Percentiles rank a stretch among this genome's conserved stretches.
These are phyloP conservation scores for Volvariella volvacea DNA, from an alignment of 1,284 basidiomycete species.

Conservation along the genomic window DNA sequence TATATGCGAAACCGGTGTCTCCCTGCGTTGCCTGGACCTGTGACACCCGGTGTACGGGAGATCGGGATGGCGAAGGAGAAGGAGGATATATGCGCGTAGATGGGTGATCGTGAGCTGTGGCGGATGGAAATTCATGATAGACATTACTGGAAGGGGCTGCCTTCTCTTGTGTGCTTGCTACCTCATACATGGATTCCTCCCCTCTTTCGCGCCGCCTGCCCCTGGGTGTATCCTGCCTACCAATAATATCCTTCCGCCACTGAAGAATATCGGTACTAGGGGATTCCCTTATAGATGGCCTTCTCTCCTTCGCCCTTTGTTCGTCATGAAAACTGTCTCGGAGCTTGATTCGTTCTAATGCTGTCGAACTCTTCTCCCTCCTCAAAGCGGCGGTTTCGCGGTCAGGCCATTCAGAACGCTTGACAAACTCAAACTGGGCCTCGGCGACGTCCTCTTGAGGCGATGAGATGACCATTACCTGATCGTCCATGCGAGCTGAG, in stretches of 20 bases:
- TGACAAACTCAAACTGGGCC: constrained; percentile 71
- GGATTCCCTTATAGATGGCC: constrained; percentile 28
- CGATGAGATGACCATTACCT: constrained; percentile 10
- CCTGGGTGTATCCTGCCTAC: constrained; percentile 37
- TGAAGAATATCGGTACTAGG: constrained; percentile 36
- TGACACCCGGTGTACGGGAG: constrained; percentile 23
- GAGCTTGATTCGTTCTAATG: constrained; percentile 46
- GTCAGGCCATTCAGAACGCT: constrained; percentile 76
- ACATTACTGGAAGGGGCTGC: constrained; percentile 1
- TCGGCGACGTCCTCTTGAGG: constrained; percentile 49
- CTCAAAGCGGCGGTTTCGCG: constrained; percentile 61
- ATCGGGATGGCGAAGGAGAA: constrained; percentile 45
- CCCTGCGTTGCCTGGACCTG: neutral
- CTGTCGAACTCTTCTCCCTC: constrained; percentile 57
- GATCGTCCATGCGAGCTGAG: constrained; percentile 14
- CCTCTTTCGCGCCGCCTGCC: constrained; percentile 53
- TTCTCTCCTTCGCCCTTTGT: constrained; percentile 25
- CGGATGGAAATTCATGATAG: constrained; percentile 24
- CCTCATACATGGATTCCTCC: constrained; percentile 13
- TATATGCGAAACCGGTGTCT: neutral
- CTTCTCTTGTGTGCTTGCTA: neutral
- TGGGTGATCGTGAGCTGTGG: constrained; percentile 25
- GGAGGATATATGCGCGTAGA: constrained; percentile 36
- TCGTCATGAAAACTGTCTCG: constrained; percentile 28
- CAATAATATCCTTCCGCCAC: constrained; percentile 41